These are phyloP conservation scores for Lactifluus hygrophoroides DNA, from an alignment of 768 basidiomycete species.

Conservation along the genomic window DNA sequence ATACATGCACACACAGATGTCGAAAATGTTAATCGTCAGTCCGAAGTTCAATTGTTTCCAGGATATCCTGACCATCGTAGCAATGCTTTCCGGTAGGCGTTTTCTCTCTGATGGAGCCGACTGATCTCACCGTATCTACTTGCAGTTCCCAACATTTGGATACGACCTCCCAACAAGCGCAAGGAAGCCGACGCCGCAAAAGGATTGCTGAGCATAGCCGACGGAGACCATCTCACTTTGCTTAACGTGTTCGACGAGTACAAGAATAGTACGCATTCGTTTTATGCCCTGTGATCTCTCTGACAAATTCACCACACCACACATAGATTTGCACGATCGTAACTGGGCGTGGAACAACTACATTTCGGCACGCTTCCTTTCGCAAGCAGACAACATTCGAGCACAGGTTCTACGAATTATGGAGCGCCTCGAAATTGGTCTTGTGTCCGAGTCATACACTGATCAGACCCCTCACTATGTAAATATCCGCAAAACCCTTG, in stretches of 20 bases:
- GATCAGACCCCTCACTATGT: conserved; percentile 43
- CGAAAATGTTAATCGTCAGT: conserved; percentile 90
- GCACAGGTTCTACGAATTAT: conserved; percentile 81
- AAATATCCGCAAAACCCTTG: conserved; percentile 75
- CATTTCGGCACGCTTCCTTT: conserved; percentile 70
- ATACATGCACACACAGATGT: conserved; percentile 39
- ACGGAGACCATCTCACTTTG: conserved; percentile 92
- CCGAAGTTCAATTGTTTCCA: conserved; percentile 95
- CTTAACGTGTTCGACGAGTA: conserved; percentile 96
- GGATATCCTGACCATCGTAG: conserved; percentile 89
- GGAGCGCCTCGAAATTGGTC: conserved; percentile 80
- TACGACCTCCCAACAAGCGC: conserved; percentile 79
- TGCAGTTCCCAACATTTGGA: conserved; percentile 87
- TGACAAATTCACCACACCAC: background rate
- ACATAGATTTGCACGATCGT: conserved; percentile 42
- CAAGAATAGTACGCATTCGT: conserved; percentile 52
- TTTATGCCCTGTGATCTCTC: background rate
- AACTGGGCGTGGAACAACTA: conserved; percentile 92
- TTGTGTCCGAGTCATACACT: conserved; percentile 57
- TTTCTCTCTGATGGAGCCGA: background rate
- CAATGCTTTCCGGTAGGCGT: conserved; percentile 84
- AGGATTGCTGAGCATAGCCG: conserved; percentile 78
- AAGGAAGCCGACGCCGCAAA: conserved; percentile 93
- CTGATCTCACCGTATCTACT: background rate
- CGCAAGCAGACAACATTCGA: conserved; percentile 91